Conservation (phyloP, 2,329 filamentous ascomycete genomes). For the Diaporthe caulivora region DNA sequence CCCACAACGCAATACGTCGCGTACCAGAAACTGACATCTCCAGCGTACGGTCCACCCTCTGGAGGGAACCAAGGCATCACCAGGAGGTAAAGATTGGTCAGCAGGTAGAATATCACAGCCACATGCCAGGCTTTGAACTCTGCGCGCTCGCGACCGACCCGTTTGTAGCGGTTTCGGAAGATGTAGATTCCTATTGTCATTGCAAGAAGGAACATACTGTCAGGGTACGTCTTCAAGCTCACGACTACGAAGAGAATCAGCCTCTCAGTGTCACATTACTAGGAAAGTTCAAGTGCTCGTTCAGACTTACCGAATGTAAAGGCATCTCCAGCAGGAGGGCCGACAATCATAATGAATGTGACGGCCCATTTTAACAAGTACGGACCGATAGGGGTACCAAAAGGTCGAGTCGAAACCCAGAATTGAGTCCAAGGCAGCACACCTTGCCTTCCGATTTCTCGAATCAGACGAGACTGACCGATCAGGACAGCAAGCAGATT, state of each 20-base stretch:
- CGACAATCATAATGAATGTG: conserved; percentile 71
- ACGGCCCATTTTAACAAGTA: conserved; percentile 69
- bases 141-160: conserved; percentile 57
- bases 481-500: conserved; percentile 69
- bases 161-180: conserved; percentile 63
- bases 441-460: conserved; percentile 73
- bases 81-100: conserved; percentile 69
- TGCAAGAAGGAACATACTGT: conserved; percentile 60
- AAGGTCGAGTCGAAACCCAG: conserved; percentile 73
- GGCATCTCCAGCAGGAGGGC: conserved; percentile 72
- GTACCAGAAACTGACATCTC: conserved; percentile 78
- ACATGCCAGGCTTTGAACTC: conserved; percentile 69
- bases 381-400: conserved; percentile 72
- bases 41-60: conserved; percentile 61
- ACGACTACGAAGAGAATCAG: not conserved
- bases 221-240: conserved; percentile 13
- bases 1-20: conserved; percentile 73
- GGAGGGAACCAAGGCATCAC: conserved; percentile 78
- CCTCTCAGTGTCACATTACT: conserved; percentile 44
- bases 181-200: conserved; percentile 67
- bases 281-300: not conserved
- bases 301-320: conserved; percentile 67
- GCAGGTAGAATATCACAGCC: conserved; percentile 66
- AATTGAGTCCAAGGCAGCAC: conserved; percentile 71
- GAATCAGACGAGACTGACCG: conserved; percentile 66